phyloP scores from a whole-genome alignment of 2,329 filamentous ascomycete genomes.

The Gaeumannomyces tritici region DNA sequence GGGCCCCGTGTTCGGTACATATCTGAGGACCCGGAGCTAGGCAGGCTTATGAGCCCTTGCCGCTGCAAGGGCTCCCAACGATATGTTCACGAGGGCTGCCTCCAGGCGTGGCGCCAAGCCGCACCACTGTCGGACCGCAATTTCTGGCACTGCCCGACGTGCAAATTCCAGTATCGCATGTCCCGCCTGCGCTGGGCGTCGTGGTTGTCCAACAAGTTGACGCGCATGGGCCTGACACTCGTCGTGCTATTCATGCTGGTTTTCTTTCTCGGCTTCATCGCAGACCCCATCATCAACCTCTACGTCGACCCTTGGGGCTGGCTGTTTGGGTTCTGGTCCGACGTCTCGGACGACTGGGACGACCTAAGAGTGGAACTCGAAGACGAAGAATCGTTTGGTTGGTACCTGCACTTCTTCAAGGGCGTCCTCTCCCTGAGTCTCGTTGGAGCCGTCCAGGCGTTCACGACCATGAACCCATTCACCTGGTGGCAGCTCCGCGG shows the following conservation, averaged over 20 bases:
- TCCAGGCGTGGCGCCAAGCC: constrained; percentile 72
- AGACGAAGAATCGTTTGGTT: constrained; percentile 47
- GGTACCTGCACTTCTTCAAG: constrained; percentile 79
- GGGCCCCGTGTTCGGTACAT: constrained; percentile 43
- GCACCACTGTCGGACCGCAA: constrained; percentile 57
- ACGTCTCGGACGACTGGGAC: constrained; percentile 21
- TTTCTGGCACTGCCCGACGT: constrained; percentile 83
- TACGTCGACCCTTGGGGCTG: constrained; percentile 71
- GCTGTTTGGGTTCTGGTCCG: constrained; percentile 41
- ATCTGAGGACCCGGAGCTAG: constrained; percentile 63
- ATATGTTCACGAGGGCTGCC: constrained; percentile 88
- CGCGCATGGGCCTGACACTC: constrained; percentile 63
- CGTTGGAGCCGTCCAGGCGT: constrained; percentile 72
- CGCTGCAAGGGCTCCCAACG: constrained; percentile 87
- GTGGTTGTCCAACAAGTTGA: constrained; percentile 54
- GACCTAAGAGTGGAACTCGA: constrained; percentile 13
- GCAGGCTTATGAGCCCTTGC: constrained; percentile 79
- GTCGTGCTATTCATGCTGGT: constrained; percentile 61
- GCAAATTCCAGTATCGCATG: constrained; percentile 72
- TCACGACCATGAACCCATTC: constrained; percentile 65
- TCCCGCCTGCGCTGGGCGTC: constrained; percentile 67
- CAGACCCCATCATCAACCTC: constrained; percentile 83
- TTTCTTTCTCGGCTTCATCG: constrained; percentile 81
- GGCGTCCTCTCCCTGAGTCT: constrained; percentile 85
- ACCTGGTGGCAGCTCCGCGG: constrained; percentile 67